Percentiles rank a stretch among this genome's conserved stretches.
phyloP scores from a whole-genome alignment of 1,139 yeast species.

The Eremothecium coryli region DNA sequence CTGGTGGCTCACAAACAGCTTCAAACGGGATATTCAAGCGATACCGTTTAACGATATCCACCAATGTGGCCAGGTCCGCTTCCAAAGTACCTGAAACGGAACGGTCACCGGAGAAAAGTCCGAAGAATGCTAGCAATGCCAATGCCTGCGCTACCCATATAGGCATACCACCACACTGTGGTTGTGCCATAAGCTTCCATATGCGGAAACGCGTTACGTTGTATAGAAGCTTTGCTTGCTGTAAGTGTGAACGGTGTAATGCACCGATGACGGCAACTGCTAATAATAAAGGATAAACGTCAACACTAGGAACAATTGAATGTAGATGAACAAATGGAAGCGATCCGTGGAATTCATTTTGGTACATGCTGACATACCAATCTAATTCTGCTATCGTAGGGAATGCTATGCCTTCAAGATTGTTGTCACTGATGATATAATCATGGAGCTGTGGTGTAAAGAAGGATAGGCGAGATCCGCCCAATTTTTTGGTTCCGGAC shows the following conservation, averaged over 20 bases:
- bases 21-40: constrained; percentile 66
- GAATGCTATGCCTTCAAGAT: constrained; percentile 46
- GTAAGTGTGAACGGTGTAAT: constrained; percentile 69
- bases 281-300: constrained; percentile 65
- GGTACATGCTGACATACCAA: constrained; percentile 60
- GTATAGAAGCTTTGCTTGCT: constrained; percentile 66
- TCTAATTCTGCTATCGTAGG: constrained; percentile 71
- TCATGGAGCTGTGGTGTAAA: constrained; percentile 46
- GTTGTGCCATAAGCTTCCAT: constrained; percentile 63
- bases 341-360: constrained; percentile 65
- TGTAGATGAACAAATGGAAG: constrained; percentile 79
- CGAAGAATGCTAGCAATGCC: constrained; percentile 70
- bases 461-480: too few relatives aligned
- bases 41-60: constrained; percentile 69
- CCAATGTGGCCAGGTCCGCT: constrained; percentile 68
- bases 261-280: constrained; percentile 90
- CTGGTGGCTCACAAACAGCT: constrained; percentile 51
- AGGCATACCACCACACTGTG: constrained; percentile 60
- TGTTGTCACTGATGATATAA: constrained; percentile 45
- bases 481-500: too few relatives aligned
- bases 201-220: constrained; percentile 72
- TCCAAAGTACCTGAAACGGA: constrained; percentile 66
- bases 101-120: constrained; percentile 69
- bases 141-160: constrained; percentile 83
- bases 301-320: constrained; percentile 48